Evolutionary conservation across 2,329 filamentous ascomycete genomes (phyloP).

Genomic region (Coniochaeta pulveracea): DNA sequence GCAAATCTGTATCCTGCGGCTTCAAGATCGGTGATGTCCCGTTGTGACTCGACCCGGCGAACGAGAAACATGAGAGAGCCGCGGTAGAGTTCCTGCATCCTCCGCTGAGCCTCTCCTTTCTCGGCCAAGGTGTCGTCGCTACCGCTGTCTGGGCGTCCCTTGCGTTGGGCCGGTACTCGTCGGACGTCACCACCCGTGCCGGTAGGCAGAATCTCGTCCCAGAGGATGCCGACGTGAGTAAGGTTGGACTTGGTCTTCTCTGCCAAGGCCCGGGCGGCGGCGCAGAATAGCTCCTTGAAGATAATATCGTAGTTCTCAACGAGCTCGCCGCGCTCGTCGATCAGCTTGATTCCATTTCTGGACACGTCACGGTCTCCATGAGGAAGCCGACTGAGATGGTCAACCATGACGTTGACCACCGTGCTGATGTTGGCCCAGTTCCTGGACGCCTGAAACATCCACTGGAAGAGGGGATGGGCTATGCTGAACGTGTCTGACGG

Average conservation of each 20-base stretch:
- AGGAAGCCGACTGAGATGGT: conserved; percentile 48
- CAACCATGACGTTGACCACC: conserved; percentile 60
- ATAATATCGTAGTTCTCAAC: conserved; percentile 62
- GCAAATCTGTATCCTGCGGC: conserved; percentile 73
- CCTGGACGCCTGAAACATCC: conserved; percentile 73
- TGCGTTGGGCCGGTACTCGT: conserved; percentile 15
- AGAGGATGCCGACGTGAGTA: conserved; percentile 55
- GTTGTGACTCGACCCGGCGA: conserved; percentile 42
- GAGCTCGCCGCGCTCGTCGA: conserved; percentile 41
- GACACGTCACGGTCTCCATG: conserved; percentile 21
- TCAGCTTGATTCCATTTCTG: conserved; percentile 29
- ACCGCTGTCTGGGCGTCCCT: conserved; percentile 2
- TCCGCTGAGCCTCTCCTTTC: conserved; percentile 21
- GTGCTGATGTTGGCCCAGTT: conserved; percentile 63
- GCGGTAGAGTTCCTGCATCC: conserved; percentile 37
- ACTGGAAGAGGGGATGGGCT: conserved; percentile 71
- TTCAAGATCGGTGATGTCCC: conserved; percentile 53
- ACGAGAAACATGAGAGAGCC: conserved; percentile 77
- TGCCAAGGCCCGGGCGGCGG: conserved; percentile 66
- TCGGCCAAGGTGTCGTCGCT: conserved; percentile 24
- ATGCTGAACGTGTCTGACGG: conserved; percentile 66
- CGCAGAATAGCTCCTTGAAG: conserved; percentile 75
- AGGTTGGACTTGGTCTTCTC: conserved; percentile 52
- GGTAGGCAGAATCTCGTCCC: conserved; percentile 65
- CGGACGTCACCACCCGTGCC: conserved; percentile 20